phyloP scores from a whole-genome alignment of 2,329 filamentous ascomycete genomes.

The Neofusicoccum laricinum region DNA sequence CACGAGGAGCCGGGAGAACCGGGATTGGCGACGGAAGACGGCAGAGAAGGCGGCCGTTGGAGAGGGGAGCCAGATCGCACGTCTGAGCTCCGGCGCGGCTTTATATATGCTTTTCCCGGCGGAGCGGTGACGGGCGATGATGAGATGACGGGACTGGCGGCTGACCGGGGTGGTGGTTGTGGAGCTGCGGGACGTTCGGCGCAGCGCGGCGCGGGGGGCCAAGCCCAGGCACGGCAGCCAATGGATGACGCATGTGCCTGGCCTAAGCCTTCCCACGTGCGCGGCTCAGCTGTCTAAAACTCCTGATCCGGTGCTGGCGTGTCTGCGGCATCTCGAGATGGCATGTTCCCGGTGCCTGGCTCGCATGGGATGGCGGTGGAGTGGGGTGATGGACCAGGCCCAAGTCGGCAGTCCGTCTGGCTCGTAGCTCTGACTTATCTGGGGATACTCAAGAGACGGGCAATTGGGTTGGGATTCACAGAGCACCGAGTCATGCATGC shows the following conservation, averaged over 20 bases:
- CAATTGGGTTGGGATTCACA: too few relatives aligned
- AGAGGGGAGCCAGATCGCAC: not conserved
- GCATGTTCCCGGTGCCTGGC: not conserved
- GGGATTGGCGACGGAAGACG: not conserved
- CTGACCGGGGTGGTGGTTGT: not conserved
- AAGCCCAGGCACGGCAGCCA: not conserved
- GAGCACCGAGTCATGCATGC: too few relatives aligned
- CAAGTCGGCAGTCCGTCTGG: too few relatives aligned
- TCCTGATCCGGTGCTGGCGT: too few relatives aligned
- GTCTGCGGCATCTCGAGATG: not conserved
- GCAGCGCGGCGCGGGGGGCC: not conserved
- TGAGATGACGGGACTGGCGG: slow-evolving; percentile 4
- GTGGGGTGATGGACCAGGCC: too few relatives aligned
- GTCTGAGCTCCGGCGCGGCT: not conserved
- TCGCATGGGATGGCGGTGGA: not conserved
- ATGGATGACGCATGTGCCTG: slow-evolving; percentile 13
- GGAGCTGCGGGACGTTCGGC: not conserved
- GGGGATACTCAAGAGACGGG: too few relatives aligned
- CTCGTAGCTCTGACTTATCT: too few relatives aligned
- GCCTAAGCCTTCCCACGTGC: not conserved
- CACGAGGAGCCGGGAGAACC: too few relatives aligned
- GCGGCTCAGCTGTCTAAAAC: not conserved
- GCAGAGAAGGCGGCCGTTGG: not conserved
- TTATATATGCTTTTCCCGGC: not conserved
- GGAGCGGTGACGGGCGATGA: not conserved